These are phyloP conservation scores for Talaromyces sp. DNA, from an alignment of 2,329 filamentous ascomycete species.

Conservation along the genomic window DNA sequence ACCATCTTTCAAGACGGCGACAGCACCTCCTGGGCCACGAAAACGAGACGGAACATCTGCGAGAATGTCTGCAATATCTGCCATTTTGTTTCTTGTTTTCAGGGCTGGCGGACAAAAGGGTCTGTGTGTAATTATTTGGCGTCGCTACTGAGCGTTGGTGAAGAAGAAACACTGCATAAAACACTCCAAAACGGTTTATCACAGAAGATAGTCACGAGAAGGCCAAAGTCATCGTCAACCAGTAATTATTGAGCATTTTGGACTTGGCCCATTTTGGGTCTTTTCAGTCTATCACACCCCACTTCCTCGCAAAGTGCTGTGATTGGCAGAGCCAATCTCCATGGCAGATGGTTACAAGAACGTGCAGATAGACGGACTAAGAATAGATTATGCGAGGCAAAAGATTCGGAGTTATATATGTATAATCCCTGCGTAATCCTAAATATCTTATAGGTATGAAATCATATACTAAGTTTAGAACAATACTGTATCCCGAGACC, in stretches of 20 bases:
- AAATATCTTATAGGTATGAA: too few relatives aligned
- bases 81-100: constrained; percentile 1
- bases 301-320: background rate
- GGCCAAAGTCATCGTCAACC: background rate
- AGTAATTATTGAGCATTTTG: background rate
- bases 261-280: background rate
- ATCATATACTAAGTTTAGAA: too few relatives aligned
- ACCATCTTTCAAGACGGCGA: constrained; percentile 41
- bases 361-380: too few relatives aligned
- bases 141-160: background rate
- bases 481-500: too few relatives aligned
- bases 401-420: too few relatives aligned
- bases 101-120: background rate
- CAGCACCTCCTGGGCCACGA: constrained; percentile 39
- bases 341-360: background rate
- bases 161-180: background rate
- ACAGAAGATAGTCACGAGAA: background rate
- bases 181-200: background rate
- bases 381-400: too few relatives aligned
- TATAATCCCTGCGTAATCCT: too few relatives aligned
- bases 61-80: constrained; percentile 10
- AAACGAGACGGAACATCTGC: constrained; percentile 17
- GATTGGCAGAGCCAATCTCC: constrained; percentile 1
- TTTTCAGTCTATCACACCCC: background rate
- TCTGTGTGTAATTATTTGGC: background rate